Evolutionary conservation across 805 yeast species (phyloP).

Genomic region (Wickerhamomyces mucosus): DNA sequence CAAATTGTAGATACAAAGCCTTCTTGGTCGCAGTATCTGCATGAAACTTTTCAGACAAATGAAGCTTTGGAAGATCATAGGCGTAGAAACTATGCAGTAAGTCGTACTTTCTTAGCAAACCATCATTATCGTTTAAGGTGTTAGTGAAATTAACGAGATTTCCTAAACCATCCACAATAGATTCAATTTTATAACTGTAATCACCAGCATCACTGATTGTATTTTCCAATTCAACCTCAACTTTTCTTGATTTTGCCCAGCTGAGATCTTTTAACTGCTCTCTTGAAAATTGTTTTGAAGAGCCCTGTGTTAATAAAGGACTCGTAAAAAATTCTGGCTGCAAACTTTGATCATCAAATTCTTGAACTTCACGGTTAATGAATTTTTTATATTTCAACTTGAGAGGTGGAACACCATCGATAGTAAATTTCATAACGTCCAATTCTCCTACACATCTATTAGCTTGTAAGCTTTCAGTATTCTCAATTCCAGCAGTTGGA

Average conservation of each 20-base stretch:
- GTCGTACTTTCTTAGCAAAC: slow-evolving; percentile 22
- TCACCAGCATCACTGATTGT: slow-evolving; percentile 37
- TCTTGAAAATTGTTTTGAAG: slow-evolving; percentile 18
- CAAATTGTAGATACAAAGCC: slow-evolving; percentile 25
- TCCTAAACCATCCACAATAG: slow-evolving; percentile 59
- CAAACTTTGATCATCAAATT: slow-evolving; percentile 31
- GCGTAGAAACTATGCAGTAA: slow-evolving; percentile 37
- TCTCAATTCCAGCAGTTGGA: slow-evolving; percentile 54
- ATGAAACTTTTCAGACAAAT: slow-evolving; percentile 32
- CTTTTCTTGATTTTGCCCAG: slow-evolving; percentile 34
- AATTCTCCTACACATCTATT: slow-evolving; percentile 57
- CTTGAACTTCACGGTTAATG: slow-evolving; percentile 26
- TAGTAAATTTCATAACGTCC: slow-evolving; percentile 43
- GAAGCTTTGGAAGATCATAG: slow-evolving; percentile 46
- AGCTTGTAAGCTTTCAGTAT: slow-evolving; percentile 21
- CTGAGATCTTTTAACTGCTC: slow-evolving; percentile 29
- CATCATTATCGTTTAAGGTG: slow-evolving; percentile 19
- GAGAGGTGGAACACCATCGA: slow-evolving; percentile 75
- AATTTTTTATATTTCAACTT: slow-evolving; percentile 45
- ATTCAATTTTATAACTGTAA: slow-evolving; percentile 46
- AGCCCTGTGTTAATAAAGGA: slow-evolving; percentile 32
- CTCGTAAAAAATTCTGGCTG: slow-evolving; percentile 44
- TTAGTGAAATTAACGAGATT: slow-evolving; percentile 37
- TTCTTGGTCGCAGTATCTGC: slow-evolving; percentile 28
- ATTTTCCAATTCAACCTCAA: slow-evolving; percentile 34